Conservation (phyloP, 2,329 filamentous ascomycete species). For the Coniochaeta ligniaria region DNA sequence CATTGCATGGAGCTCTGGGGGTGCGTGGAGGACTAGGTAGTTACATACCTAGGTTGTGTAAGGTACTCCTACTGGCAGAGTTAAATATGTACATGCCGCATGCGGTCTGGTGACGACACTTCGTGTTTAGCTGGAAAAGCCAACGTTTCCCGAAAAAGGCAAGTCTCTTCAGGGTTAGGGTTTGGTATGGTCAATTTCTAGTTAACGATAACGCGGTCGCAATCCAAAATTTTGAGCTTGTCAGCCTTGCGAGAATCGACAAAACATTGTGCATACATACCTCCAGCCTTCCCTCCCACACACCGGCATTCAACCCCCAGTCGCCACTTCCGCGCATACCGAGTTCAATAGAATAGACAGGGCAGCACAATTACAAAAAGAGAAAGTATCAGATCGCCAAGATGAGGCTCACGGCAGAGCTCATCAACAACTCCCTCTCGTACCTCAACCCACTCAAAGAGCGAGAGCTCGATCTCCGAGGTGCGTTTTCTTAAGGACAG, state of each 20-base stretch:
- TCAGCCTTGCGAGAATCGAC: slow-evolving; percentile 1
- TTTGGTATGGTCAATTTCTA: background rate
- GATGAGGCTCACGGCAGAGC: slow-evolving; percentile 94
- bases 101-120: background rate
- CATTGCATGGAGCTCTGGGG: background rate
- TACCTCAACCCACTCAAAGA: slow-evolving; percentile 99
- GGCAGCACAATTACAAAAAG: slow-evolving; percentile 5
- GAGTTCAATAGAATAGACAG: background rate
- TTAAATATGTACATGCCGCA: background rate
- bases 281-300: background rate
- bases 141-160: too few relatives aligned
- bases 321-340: background rate
- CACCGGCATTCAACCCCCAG: background rate
- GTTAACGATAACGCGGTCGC: background rate
- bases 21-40: background rate
- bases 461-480: slow-evolving; percentile 98
- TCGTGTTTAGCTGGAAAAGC: background rate
- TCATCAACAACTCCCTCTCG: slow-evolving; percentile 89
- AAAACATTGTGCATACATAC: background rate
- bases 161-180: background rate
- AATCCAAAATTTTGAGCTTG: background rate
- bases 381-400: slow-evolving; percentile 19
- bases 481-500: slow-evolving; percentile 91
- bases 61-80: background rate
- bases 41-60: background rate